phyloP scores from a whole-genome alignment of 2,329 filamentous ascomycete species.

The Cordyceps pruinosa region DNA sequence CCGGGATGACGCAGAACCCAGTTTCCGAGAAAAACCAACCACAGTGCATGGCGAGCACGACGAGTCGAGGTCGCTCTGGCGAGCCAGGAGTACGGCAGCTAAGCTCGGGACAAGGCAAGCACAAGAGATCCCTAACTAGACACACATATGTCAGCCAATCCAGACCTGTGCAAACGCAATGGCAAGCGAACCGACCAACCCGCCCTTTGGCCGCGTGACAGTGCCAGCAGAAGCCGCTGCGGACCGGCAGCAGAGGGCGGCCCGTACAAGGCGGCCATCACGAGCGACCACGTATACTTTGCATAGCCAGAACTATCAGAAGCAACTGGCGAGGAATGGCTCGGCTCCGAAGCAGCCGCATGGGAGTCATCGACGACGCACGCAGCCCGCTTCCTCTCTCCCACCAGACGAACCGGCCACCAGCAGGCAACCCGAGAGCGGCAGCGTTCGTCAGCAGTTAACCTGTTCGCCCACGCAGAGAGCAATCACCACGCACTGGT shows the following conservation, averaged over 20 bases:
- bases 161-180: background rate
- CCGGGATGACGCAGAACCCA: conserved; percentile 75
- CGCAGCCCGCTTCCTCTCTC: conserved; percentile 62
- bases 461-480: too few species aligned
- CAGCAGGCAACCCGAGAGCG: conserved; percentile 58
- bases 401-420: conserved; percentile 60
- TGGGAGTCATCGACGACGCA: conserved; percentile 77
- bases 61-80: background rate
- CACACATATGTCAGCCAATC: background rate
- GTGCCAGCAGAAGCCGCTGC: conserved; percentile 30
- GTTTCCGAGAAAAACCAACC: conserved; percentile 56
- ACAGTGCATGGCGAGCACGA: background rate
- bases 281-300: too few species aligned
- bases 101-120: background rate
- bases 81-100: background rate
- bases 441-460: conserved; percentile 62
- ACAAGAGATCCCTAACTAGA: background rate
- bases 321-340: conserved; percentile 69
- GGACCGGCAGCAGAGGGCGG: conserved; percentile 65
- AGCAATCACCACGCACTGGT: too few species aligned
- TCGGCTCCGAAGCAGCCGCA: conserved; percentile 65
- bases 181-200: background rate
- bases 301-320: conserved; percentile 74
- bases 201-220: too few species aligned
- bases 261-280: conserved; percentile 68